Base-by-base conservation (phyloP, 805 yeast genomes). In the Limtongia smithiae region DNA sequence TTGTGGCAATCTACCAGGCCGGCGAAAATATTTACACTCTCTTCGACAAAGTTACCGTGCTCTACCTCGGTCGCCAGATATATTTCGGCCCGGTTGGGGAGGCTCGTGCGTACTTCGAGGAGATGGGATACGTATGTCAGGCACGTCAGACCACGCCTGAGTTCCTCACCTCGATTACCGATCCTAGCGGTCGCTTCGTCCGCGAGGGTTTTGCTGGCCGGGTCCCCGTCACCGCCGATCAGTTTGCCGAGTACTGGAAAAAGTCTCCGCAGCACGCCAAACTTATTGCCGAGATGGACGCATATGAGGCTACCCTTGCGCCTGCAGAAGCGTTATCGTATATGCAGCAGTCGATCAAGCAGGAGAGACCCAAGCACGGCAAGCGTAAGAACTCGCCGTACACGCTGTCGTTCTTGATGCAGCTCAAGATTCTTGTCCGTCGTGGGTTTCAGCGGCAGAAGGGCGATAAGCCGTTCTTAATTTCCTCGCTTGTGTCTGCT, bases 1-100 rank as follows among this genome's bases (percentile, higher is more conserved):
- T 81, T 40, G 81, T 83, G 43, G 85, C 91, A 25, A 79, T 83
- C 42, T 80, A 80, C 65, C 86, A 81, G 66, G 83, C 84, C 51
- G 77, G 82, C 31, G 83, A 81, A 62, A 79, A 80, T 57, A 80
- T 82, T 48, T 83, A 80, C 64, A 74, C 78, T 33, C 67, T 76
- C 44, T 82, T 82, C 61, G 84, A 82, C 64, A 78, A 80, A 55
- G 87, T 79, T 7, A 66, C 75, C 18, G 78, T 82, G 8, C 61
- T 83, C 17, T 80, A 80, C 63, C 75, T 71, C 22, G 85, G 85
- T 28, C 68, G 72, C 43, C 85, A 83, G 66, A 72, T 84, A 41
- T 83, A 69, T 62, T 83, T 72, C 61, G 91, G 91, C 14, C 77
- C 80, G 8, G 70, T 74, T 3, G 63, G 61, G 1, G 65, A 71